Conservation (phyloP, 2,329 filamentous ascomycete genomes). For the Fusarium aywerte region DNA sequence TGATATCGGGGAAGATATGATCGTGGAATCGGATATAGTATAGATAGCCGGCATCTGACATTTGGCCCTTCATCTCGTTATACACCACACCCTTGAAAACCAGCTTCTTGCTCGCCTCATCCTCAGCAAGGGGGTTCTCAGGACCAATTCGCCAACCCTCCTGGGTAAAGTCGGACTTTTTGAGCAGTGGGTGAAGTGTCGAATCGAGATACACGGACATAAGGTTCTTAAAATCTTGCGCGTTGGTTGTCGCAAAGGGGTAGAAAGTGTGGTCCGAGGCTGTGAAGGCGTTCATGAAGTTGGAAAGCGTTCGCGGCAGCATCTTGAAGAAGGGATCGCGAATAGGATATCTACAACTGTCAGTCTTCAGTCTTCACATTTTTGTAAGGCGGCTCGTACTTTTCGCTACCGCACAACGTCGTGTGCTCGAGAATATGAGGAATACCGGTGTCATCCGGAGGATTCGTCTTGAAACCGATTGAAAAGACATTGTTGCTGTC, state of each 20-base stretch:
- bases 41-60: conserved; percentile 95
- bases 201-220: conserved; percentile 97
- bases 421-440: conserved; percentile 98
- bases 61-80: conserved; percentile 99
- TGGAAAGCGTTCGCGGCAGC: conserved; percentile 96
- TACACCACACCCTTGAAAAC: conserved; percentile 99
- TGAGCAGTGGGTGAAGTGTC: conserved; percentile 88
- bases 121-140: conserved; percentile 77
- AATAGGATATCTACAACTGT: conserved; percentile 81
- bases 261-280: conserved; percentile 97
- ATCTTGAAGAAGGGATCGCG: conserved; percentile 99
- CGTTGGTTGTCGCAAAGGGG: conserved; percentile 96
- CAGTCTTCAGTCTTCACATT: conserved; percentile 35
- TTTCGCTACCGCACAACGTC: conserved; percentile 93
- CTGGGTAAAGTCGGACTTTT: conserved; percentile 91
- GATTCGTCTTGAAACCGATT: conserved; percentile 99
- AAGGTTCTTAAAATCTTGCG: conserved; percentile 93
- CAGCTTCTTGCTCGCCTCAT: conserved; percentile 71
- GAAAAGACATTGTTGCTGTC: conserved; percentile 99
- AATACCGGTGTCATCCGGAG: conserved; percentile 93
- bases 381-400: conserved; percentile 62
- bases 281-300: conserved; percentile 99
- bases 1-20: conserved; percentile 90
- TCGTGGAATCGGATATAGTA: conserved; percentile 97
- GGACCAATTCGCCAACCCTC: conserved; percentile 97